Conservation (phyloP, 768 basidiomycete species). For the Macrolepiota fuliginosa region DNA sequence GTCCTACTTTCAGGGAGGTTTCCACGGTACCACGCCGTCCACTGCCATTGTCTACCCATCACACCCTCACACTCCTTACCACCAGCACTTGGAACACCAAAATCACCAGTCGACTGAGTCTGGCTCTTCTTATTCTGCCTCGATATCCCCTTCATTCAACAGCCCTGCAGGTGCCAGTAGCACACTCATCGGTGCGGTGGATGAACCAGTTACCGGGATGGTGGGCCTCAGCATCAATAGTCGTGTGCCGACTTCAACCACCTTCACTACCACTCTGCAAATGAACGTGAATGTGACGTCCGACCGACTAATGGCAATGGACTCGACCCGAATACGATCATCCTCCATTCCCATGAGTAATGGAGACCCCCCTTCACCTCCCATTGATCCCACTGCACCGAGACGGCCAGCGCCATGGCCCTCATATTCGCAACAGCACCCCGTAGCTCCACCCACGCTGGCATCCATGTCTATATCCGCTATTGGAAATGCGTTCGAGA, state of each 20-base stretch:
- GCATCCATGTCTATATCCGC: neutral
- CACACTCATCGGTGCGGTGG: neutral
- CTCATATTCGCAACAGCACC: neutral
- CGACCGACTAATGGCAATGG: neutral
- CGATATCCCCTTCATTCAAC: neutral
- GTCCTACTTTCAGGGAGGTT: neutral
- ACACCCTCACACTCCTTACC: neutral
- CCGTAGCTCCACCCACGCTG: neutral
- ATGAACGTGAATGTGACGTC: neutral
- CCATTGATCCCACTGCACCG: neutral
- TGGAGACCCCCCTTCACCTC: neutral
- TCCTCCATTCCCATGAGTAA: constrained; percentile 43
- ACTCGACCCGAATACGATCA: neutral
- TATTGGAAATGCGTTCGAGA: neutral
- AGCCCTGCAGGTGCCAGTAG: neutral
- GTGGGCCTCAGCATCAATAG: neutral
- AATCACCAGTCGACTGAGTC: neutral
- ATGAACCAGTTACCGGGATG: neutral
- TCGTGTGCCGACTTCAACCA: neutral
- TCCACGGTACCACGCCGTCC: neutral
- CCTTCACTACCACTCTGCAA: neutral
- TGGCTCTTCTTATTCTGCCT: neutral
- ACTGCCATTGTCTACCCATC: neutral
- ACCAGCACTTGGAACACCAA: neutral
- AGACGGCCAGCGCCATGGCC: neutral